A percentile compares a stretch with the other conserved stretches of the same genome.
Evolutionary conservation across 2,329 filamentous ascomycete species (phyloP).

Genomic region (Arthrobotrys musiformis): DNA sequence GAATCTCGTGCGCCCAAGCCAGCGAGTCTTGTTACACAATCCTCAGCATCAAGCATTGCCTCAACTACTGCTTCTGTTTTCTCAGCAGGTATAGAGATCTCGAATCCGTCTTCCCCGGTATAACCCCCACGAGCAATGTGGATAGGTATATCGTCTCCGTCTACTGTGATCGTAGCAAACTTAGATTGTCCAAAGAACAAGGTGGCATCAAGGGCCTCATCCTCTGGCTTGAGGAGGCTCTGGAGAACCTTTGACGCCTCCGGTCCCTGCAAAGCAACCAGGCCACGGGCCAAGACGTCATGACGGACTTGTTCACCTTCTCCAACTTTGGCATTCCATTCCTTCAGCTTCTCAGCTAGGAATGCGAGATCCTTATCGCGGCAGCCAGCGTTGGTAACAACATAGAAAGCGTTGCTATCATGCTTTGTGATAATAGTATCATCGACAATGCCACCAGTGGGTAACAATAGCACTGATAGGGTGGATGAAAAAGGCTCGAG

Average conservation of each 20-base stretch:
- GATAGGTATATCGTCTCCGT: constrained; percentile 62
- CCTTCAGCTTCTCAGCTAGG: constrained; percentile 74
- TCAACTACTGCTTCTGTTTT: constrained; percentile 75
- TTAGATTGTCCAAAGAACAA: constrained; percentile 85
- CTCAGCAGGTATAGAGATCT: constrained; percentile 82
- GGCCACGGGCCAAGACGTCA: constrained; percentile 77
- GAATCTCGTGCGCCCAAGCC: constrained; percentile 92
- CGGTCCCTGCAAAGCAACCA: constrained; percentile 91
- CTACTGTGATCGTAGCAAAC: constrained; percentile 69
- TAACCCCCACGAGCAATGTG: constrained; percentile 91
- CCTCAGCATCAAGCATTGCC: constrained; percentile 71
- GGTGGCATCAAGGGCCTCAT: constrained; percentile 68
- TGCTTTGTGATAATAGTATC: constrained; percentile 90
- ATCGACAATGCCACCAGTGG: constrained; percentile 91
- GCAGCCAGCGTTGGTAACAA: constrained; percentile 95
- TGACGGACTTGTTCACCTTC: constrained; percentile 71
- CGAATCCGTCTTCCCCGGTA: constrained; percentile 97
- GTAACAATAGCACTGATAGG: constrained; percentile 84
- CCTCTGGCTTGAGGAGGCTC: constrained; percentile 69
- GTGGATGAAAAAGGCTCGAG: constrained; percentile 77
- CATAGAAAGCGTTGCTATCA: constrained; percentile 78
- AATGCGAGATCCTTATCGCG: constrained; percentile 87
- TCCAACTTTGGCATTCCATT: constrained; percentile 69
- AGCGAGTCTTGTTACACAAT: constrained; percentile 76
- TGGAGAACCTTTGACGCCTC: constrained; percentile 76